A percentile compares a stretch with the other conserved stretches of the same genome.
Evolutionary conservation across 2,329 filamentous ascomycete species (phyloP).

Genomic region (Dothideomycetidae sp.): DNA sequence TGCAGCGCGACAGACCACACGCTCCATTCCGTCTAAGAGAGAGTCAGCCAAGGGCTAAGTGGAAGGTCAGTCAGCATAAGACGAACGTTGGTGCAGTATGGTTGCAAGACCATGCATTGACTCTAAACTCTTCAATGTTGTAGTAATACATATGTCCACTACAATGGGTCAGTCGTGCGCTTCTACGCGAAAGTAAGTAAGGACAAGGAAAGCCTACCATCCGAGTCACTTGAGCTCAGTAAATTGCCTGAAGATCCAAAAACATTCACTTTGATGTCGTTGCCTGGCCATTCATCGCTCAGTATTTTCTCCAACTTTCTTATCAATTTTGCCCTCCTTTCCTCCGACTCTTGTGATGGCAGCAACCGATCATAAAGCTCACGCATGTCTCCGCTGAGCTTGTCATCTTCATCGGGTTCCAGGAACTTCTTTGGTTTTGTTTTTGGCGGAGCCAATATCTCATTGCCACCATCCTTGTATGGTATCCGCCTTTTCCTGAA

Average conservation of each 20-base stretch:
- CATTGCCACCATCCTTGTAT: conserved; percentile 67
- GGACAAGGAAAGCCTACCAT: conserved; percentile 46
- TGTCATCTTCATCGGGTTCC: conserved; percentile 56
- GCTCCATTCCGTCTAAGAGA: conserved; percentile 75
- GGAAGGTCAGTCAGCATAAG: background rate
- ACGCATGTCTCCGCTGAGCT: conserved; percentile 68
- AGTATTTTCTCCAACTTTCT: conserved; percentile 76
- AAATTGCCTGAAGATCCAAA: conserved; percentile 98
- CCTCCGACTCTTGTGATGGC: conserved; percentile 65
- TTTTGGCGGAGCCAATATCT: conserved; percentile 56
- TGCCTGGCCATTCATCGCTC: conserved; percentile 81
- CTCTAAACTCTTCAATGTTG: conserved; percentile 73
- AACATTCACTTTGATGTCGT: conserved; percentile 77
- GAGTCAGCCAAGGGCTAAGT: background rate
- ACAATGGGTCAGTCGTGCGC: conserved; percentile 16
- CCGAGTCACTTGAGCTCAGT: conserved; percentile 87
- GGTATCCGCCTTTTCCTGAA: conserved; percentile 76
- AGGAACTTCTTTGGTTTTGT: conserved; percentile 57
- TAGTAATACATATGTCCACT: conserved; percentile 98
- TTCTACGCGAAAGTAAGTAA: background rate
- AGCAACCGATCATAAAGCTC: conserved; percentile 74
- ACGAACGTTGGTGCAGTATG: conserved; percentile 69
- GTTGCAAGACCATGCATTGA: conserved; percentile 83
- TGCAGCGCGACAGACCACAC: conserved; percentile 83
- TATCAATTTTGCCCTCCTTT: conserved; percentile 61